Percentiles rank a stretch among this genome's conserved stretches.
Conservation (phyloP, 2,329 filamentous ascomycete genomes). For the Pleurostoma richardsiae region DNA sequence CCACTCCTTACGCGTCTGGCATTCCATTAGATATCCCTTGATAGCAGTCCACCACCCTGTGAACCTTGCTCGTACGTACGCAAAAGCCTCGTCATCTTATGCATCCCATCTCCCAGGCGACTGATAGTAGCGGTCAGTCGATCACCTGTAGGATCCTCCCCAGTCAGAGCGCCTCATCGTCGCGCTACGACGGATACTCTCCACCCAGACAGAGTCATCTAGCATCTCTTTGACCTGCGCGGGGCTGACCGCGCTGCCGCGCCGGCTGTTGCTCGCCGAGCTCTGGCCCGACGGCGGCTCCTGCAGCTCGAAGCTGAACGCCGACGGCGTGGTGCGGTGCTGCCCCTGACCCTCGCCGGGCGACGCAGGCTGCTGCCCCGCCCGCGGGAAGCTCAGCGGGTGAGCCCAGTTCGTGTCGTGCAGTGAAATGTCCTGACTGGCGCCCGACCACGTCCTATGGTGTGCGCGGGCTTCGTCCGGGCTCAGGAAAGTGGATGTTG, state of each 20-base stretch:
- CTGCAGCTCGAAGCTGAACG: constrained; percentile 55
- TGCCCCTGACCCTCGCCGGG: constrained; percentile 23
- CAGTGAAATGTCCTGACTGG: constrained; percentile 35
- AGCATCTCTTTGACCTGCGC: constrained; percentile 79
- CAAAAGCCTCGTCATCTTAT: too few species aligned
- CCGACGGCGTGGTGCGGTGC: constrained; percentile 41
- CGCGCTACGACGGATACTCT: constrained; percentile 85
- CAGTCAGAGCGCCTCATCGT: constrained; percentile 46
- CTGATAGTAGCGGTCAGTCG: neutral
- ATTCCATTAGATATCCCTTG: too few species aligned
- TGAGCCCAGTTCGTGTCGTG: constrained; percentile 39
- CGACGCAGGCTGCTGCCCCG: constrained; percentile 19
- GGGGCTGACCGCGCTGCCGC: constrained; percentile 66
- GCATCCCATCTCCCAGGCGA: too few species aligned
- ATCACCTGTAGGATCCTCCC: neutral
- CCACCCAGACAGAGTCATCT: constrained; percentile 87
- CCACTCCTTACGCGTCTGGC: too few species aligned
- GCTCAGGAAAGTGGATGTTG: constrained; percentile 24
- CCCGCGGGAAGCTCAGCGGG: constrained; percentile 50
- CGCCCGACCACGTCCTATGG: constrained; percentile 36
- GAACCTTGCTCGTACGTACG: too few species aligned
- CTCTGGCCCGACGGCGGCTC: constrained; percentile 29
- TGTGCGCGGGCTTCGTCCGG: constrained; percentile 27
- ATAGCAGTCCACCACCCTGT: too few species aligned
- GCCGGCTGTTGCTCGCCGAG: constrained; percentile 36